Percentiles rank a stretch among this genome's conserved stretches.
Conservation (phyloP, 257 asterid species). For the Cordia subcordata region DNA sequence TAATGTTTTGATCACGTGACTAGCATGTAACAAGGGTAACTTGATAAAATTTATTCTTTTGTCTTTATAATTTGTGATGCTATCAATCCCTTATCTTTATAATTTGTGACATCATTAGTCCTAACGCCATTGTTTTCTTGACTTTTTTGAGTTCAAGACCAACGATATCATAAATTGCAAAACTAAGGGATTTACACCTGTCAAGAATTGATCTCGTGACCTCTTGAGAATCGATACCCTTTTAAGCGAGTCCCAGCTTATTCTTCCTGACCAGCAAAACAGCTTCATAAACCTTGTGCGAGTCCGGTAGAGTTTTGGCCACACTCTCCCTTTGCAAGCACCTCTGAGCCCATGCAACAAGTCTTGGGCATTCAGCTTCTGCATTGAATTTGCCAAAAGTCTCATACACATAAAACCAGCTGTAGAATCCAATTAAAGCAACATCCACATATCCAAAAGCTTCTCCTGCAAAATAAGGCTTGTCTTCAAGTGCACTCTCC, state of each 20-base stretch:
- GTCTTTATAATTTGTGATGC: too few relatives aligned
- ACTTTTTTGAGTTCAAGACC: too few relatives aligned
- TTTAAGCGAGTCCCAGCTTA: constrained; percentile 6
- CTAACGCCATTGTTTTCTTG: too few relatives aligned
- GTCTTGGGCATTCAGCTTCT: constrained; percentile 13
- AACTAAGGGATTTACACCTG: too few relatives aligned
- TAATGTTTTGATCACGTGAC: too few relatives aligned
- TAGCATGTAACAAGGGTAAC: too few relatives aligned
- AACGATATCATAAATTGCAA: too few relatives aligned
- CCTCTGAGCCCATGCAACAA: constrained; percentile 17
- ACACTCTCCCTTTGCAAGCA: constrained; percentile 24
- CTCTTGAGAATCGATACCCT: too few relatives aligned
- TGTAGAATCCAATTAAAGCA: constrained; percentile 13
- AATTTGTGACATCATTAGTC: too few relatives aligned
- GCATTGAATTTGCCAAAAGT: constrained; percentile 12
- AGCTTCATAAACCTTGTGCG: constrained; percentile 13
- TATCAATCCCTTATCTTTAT: too few relatives aligned
- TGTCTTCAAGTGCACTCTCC: constrained; percentile 14
- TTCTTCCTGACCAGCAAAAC: constrained; percentile 2
- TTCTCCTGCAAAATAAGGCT: constrained; percentile 15
- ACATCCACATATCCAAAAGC: constrained; percentile 19
- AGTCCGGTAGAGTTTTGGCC: constrained; percentile 12
- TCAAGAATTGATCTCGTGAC: too few relatives aligned
- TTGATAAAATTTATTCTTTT: too few relatives aligned
- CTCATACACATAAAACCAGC: constrained; percentile 16